phyloP scores from a whole-genome alignment of 352 stramenopile genomes.

The Globisporangium canariense region DNA sequence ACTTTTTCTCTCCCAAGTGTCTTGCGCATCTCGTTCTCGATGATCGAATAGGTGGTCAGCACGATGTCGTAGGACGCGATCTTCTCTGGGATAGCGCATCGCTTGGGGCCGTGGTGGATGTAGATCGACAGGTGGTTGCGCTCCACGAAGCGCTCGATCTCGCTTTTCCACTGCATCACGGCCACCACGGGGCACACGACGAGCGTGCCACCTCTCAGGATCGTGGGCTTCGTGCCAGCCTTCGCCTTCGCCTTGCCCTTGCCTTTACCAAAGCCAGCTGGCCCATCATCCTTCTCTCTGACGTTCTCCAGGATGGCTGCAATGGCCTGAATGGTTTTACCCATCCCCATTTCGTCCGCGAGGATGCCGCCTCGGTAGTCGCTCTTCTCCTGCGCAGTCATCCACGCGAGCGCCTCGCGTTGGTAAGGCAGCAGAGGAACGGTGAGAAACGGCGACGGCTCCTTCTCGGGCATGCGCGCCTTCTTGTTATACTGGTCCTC shows the following conservation, averaged over 20 bases:
- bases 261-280: neutral
- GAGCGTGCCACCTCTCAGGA: slow-evolving; percentile 85
- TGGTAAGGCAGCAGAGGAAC: slow-evolving; percentile 98
- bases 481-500: slow-evolving; percentile 79
- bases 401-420: slow-evolving; percentile 96
- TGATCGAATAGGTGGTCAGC: slow-evolving; percentile 97
- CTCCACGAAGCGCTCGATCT: slow-evolving; percentile 93
- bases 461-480: slow-evolving; percentile 54
- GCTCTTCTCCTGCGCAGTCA: slow-evolving; percentile 89
- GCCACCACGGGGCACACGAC: slow-evolving; percentile 97
- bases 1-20: slow-evolving; percentile 72
- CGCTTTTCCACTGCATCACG: slow-evolving; percentile 92
- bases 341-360: slow-evolving; percentile 98
- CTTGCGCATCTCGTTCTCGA: slow-evolving; percentile 90
- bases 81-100: slow-evolving; percentile 47
- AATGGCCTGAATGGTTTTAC: slow-evolving; percentile 98
- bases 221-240: neutral
- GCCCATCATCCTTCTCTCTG: slow-evolving; percentile 21
- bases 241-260: slow-evolving; percentile 9
- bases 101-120: slow-evolving; percentile 95
- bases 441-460: slow-evolving; percentile 76
- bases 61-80: slow-evolving; percentile 97
- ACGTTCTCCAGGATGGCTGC: slow-evolving; percentile 93
- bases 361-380: slow-evolving; percentile 93
- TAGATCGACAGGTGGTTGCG: slow-evolving; percentile 90